Conservation (phyloP, 78 protist species). For the Dictyostelium firmibasis region DNA sequence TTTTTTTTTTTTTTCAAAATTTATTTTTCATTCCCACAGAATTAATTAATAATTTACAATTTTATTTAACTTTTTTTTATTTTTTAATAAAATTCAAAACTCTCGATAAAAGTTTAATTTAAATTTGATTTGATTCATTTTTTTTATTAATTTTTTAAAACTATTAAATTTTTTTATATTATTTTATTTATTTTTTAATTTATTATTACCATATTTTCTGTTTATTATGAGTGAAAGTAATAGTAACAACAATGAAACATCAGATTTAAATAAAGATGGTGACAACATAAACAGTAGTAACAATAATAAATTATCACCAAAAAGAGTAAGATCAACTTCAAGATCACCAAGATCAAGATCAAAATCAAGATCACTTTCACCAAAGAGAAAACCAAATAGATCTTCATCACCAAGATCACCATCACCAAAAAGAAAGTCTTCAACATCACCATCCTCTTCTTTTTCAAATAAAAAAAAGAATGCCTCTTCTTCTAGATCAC, state of each 20-base stretch:
- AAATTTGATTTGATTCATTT: not conserved
- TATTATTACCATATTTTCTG: not conserved
- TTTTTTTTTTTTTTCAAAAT: no score
- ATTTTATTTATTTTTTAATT: no score
- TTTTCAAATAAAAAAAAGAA: not conserved
- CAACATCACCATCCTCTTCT: no score
- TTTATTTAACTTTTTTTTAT: no score
- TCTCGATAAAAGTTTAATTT: no score
- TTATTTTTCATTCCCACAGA: no score
- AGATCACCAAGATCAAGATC: constrained; percentile 20
- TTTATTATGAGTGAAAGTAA: not conserved
- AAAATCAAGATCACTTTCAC: constrained; percentile 15
- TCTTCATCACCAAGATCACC: not conserved
- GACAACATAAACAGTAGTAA: not conserved
- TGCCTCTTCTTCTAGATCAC: not conserved
- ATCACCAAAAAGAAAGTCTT: constrained; percentile 7
- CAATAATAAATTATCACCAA: not conserved
- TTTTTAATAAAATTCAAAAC: no score
- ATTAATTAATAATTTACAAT: no score
- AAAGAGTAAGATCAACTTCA: not conserved
- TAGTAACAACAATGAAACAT: not conserved
- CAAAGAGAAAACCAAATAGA: constrained; percentile 1
- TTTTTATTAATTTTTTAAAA: not conserved
- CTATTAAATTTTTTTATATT: no score
- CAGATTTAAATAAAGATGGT: not conserved